Evolutionary conservation across 192 early-diverging fungal species (phyloP).

Genomic region (Thoreauomyces humboldtii): DNA sequence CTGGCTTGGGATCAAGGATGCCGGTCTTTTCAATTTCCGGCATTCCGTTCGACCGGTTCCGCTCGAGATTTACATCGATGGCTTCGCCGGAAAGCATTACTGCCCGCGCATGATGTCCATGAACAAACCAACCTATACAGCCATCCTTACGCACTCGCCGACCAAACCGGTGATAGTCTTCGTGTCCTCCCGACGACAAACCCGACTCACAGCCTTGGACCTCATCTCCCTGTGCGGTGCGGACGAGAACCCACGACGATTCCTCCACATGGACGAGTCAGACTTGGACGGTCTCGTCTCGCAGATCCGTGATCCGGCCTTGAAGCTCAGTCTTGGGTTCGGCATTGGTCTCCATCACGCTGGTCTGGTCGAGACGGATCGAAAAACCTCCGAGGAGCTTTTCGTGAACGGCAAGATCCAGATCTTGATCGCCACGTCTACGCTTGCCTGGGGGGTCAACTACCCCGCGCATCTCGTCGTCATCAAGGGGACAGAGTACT

Average conservation of each 20-base stretch:
- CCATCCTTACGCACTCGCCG: slow-evolving; percentile 93
- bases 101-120: slow-evolving; percentile 98
- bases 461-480: slow-evolving; percentile 96
- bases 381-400: slow-evolving; percentile 86
- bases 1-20: slow-evolving; percentile 87
- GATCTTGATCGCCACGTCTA: slow-evolving; percentile 91
- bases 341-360: slow-evolving; percentile 99
- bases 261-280: slow-evolving; percentile 82
- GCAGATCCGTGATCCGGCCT: slow-evolving; percentile 74
- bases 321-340: slow-evolving; percentile 81
- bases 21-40: slow-evolving; percentile 94
- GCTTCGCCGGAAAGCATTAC: slow-evolving; percentile 87
- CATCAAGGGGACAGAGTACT: slow-evolving; percentile 97
- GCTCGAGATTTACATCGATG: slow-evolving; percentile 95
- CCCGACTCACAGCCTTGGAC: slow-evolving; percentile 93
- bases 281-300: slow-evolving; percentile 68
- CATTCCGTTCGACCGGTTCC: slow-evolving; percentile 97
- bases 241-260: slow-evolving; percentile 89
- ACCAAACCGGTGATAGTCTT: slow-evolving; percentile 94
- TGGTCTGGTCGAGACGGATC: slow-evolving; percentile 83
- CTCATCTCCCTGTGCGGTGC: slow-evolving; percentile 88
- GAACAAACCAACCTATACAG: slow-evolving; percentile 95
- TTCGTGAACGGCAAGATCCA: slow-evolving; percentile 96
- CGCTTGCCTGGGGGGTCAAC: slow-evolving; percentile 98
- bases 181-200: slow-evolving; percentile 96